These are phyloP conservation scores for Kodamaea arcana DNA, from an alignment of 1,139 yeast genomes.

Conservation along the genomic window DNA sequence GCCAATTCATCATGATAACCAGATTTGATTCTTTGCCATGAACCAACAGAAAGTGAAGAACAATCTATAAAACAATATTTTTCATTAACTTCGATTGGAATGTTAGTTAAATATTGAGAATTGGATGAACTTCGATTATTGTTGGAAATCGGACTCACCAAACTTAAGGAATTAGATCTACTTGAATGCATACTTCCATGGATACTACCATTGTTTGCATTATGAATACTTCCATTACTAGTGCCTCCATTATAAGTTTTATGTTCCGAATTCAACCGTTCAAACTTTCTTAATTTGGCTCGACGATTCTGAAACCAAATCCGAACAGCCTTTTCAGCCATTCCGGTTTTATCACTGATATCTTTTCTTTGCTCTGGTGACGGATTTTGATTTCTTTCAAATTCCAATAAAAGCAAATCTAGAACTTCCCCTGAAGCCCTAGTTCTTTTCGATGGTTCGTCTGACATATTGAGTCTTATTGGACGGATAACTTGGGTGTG, in stretches of 20 bases:
- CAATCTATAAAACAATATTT: conserved; percentile 67
- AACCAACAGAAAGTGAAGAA: conserved; percentile 64
- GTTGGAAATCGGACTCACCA: conserved; percentile 3
- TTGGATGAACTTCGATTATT: no score
- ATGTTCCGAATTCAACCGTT: conserved; percentile 29
- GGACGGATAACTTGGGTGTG: no score
- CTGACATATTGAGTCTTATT: no score
- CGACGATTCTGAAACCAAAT: conserved; percentile 95
- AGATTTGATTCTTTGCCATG: conserved; percentile 73
- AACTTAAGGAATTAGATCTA: conserved; percentile 23
- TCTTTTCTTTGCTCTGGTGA: conserved; percentile 62
- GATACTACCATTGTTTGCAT: not conserved
- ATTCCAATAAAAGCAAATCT: conserved; percentile 64
- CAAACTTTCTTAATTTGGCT: conserved; percentile 68
- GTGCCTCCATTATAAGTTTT: not conserved
- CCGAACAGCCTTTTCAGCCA: conserved; percentile 88
- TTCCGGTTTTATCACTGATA: conserved; percentile 71
- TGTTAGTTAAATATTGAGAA: conserved; percentile 7
- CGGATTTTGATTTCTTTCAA: conserved; percentile 69
- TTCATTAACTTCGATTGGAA: conserved; percentile 58
- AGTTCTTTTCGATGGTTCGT: conserved; percentile 40
- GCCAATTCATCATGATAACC: conserved; percentile 47
- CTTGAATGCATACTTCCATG: conserved; percentile 9
- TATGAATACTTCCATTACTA: not conserved
- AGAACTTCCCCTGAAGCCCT: conserved; percentile 86